phyloP scores from a whole-genome alignment of 2,329 filamentous ascomycete genomes.

The Setomelanomma holmii region DNA sequence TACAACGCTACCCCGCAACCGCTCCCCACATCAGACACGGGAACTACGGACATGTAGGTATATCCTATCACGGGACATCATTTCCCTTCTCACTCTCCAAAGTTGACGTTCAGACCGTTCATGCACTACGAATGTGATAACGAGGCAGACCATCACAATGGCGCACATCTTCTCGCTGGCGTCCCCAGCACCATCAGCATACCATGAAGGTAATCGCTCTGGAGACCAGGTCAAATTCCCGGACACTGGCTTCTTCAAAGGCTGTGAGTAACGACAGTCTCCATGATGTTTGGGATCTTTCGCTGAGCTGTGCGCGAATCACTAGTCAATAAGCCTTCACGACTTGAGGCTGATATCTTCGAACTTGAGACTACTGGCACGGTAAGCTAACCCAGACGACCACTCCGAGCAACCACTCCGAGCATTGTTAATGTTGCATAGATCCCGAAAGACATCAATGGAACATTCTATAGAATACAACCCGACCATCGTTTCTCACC shows the following conservation, averaged over 20 bases:
- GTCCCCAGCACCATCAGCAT: conserved; percentile 29
- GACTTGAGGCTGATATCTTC: conserved; percentile 50
- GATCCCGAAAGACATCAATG: conserved; percentile 53
- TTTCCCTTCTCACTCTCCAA: not conserved
- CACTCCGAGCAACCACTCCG: not conserved
- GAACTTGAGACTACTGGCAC: conserved; percentile 50
- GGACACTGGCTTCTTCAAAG: conserved; percentile 45
- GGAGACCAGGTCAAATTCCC: conserved; percentile 43
- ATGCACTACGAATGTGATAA: not conserved
- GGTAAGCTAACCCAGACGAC: conserved; percentile 5
- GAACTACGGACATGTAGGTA: conserved; percentile 7
- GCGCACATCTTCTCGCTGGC: conserved; percentile 46
- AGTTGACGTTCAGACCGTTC: not conserved
- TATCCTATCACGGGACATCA: conserved; percentile 5
- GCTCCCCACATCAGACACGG: conserved; percentile 16
- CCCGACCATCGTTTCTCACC: conserved; percentile 61
- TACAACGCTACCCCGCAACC: conserved; percentile 19
- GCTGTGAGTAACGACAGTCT: conserved; percentile 20
- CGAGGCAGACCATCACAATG: conserved; percentile 21
- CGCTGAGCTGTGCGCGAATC: not conserved
- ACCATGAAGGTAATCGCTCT: conserved; percentile 29
- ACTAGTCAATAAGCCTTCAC: conserved; percentile 46
- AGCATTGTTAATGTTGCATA: not conserved
- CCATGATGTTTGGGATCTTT: too few relatives aligned
- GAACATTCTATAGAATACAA: conserved; percentile 55